Percentiles rank a stretch among this genome's conserved stretches.
Conservation (phyloP, 352 stramenopile species). For the Pythium chondricola region DNA sequence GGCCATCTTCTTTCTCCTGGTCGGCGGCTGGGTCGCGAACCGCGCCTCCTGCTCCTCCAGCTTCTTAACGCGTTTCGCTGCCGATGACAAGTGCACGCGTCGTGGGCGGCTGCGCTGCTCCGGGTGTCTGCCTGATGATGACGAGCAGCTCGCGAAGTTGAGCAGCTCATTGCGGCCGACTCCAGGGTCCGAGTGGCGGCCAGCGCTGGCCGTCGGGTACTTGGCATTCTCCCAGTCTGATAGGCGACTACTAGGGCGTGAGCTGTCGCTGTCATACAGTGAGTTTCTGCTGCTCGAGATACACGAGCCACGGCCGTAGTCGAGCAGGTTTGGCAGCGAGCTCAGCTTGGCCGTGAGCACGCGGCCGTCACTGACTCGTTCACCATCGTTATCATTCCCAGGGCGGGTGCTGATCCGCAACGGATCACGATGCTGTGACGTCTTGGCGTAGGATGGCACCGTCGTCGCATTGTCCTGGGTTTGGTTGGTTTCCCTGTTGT, state of each 20-base stretch:
- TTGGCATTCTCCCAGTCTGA: constrained; percentile 48
- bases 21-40: constrained; percentile 32
- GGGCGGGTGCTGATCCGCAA: neutral
- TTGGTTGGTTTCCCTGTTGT: neutral
- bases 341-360: constrained; percentile 32
- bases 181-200: constrained; percentile 69
- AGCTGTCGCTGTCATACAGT: constrained; percentile 38
- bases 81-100: constrained; percentile 73
- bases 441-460: no score
- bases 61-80: constrained; percentile 76
- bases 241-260: constrained; percentile 12
- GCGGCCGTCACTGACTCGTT: constrained; percentile 24
- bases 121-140: constrained; percentile 22
- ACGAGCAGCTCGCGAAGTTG: constrained; percentile 45
- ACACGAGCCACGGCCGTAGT: constrained; percentile 32
- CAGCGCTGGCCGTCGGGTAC: constrained; percentile 32
- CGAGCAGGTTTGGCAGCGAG: constrained; percentile 45
- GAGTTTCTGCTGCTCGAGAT: constrained; percentile 27
- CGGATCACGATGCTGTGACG: no score
- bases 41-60: constrained; percentile 76
- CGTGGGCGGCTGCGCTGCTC: constrained; percentile 41
- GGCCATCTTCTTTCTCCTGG: constrained; percentile 29
- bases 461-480: neutral
- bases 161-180: constrained; percentile 58
- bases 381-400: neutral